These are phyloP conservation scores for Phytophthora europaea DNA, from an alignment of 352 stramenopile species.

Conservation along the genomic window DNA sequence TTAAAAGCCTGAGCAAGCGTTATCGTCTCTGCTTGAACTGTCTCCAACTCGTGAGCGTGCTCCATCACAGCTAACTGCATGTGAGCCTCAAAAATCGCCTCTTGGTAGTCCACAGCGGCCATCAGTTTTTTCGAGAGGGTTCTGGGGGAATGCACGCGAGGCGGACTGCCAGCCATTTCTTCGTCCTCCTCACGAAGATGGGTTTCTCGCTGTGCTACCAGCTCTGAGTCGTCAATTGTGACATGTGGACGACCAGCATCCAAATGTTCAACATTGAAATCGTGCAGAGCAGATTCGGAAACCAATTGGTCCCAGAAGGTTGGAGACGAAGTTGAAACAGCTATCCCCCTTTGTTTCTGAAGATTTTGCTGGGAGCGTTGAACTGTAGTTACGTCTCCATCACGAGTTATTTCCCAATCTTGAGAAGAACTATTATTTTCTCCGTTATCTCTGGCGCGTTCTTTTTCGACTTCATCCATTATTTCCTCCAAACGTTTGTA, in stretches of 20 bases:
- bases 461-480: constrained; percentile 53
- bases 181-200: constrained; percentile 26
- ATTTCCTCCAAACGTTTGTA: constrained; percentile 58
- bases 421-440: background rate
- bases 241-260: constrained; percentile 6
- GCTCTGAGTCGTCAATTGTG: constrained; percentile 38
- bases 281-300: constrained; percentile 7
- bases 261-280: background rate
- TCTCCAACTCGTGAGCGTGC: constrained; percentile 59
- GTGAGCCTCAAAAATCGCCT: constrained; percentile 71
- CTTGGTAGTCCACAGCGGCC: constrained; percentile 75
- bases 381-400: background rate
- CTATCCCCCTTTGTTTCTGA: background rate
- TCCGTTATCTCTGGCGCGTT: constrained; percentile 28
- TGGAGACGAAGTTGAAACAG: constrained; percentile 27
- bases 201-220: constrained; percentile 29
- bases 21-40: constrained; percentile 62
- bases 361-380: background rate
- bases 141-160: constrained; percentile 51
- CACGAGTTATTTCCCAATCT: background rate
- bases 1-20: constrained; percentile 70
- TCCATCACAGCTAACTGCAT: constrained; percentile 71
- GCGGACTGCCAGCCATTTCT: constrained; percentile 9
- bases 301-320: constrained; percentile 46
- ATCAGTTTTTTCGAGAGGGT: constrained; percentile 62